These are phyloP conservation scores for Gossypium raimondii DNA, from an alignment of 345 rosid genomes.

Conservation along the genomic window DNA sequence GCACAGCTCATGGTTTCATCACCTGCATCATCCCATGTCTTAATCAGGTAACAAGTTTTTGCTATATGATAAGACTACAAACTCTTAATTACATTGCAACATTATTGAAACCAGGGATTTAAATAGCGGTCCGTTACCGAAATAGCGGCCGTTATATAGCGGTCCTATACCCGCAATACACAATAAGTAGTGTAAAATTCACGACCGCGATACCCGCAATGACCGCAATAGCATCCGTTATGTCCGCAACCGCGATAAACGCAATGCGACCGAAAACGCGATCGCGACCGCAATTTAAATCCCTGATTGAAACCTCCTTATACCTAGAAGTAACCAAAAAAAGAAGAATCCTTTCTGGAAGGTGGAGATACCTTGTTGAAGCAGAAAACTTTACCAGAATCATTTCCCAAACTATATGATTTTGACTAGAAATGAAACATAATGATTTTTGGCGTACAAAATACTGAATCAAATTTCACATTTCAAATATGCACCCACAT, in stretches of 20 bases:
- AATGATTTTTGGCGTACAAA: neutral
- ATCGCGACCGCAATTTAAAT: too few relatives aligned
- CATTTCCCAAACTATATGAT: neutral
- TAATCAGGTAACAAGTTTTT: neutral
- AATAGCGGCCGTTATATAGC: too few relatives aligned
- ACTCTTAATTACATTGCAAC: neutral
- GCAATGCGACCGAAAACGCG: too few relatives aligned
- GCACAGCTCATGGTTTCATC: neutral
- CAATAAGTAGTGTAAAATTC: too few relatives aligned
- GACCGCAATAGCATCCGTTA: too few relatives aligned
- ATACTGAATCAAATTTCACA: neutral
- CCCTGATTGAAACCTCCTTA: slow-evolving; percentile 1
- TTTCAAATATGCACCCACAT: neutral
- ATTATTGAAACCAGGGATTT: slow-evolving; percentile 5
- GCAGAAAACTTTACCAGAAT: neutral
- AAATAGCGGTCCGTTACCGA: too few relatives aligned
- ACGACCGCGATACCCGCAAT: too few relatives aligned
- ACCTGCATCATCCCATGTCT: neutral
- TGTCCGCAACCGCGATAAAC: too few relatives aligned
- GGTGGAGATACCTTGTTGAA: neutral
- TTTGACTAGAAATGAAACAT: neutral
- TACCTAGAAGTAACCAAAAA: neutral
- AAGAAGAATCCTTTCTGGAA: neutral
- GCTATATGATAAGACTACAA: neutral
- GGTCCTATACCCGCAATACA: too few relatives aligned